Conservation (phyloP, 108 stramenopile genomes). For the Cyclotella choctawhatcheeana region DNA sequence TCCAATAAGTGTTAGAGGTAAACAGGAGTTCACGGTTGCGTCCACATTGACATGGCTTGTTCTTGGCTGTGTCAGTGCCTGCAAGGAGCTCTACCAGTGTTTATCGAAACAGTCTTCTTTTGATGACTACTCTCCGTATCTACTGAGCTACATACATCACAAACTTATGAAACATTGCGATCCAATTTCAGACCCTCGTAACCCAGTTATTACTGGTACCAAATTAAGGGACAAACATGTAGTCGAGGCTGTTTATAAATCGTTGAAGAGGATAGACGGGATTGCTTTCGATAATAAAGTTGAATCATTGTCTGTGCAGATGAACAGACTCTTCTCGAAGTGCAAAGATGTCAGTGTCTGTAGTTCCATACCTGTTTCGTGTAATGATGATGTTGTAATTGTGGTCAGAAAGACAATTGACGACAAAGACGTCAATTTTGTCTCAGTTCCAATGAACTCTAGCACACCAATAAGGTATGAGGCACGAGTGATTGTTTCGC, state of each 20-base stretch:
- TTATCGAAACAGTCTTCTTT: too few species aligned
- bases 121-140: background rate
- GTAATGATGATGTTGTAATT: background rate
- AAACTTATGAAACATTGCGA: background rate
- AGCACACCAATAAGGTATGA: background rate
- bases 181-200: background rate
- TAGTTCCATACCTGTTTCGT: background rate
- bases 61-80: background rate
- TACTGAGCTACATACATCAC: background rate
- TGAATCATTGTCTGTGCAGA: background rate
- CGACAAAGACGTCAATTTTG: background rate
- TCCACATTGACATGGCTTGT: background rate
- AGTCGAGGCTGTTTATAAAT: too few species aligned
- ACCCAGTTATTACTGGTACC: too few species aligned
- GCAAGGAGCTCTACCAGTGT: too few species aligned
- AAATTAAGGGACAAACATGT: too few species aligned
- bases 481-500: background rate
- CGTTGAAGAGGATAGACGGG: too few species aligned
- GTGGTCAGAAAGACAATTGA: background rate
- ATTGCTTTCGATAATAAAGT: background rate
- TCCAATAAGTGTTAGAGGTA: background rate
- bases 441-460: background rate
- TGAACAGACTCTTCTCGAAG: background rate
- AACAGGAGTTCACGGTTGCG: too few species aligned
- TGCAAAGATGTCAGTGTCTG: background rate